Conservation (phyloP, 192 early-diverging fungal genomes). For the Martensiomyces pterosporus region DNA sequence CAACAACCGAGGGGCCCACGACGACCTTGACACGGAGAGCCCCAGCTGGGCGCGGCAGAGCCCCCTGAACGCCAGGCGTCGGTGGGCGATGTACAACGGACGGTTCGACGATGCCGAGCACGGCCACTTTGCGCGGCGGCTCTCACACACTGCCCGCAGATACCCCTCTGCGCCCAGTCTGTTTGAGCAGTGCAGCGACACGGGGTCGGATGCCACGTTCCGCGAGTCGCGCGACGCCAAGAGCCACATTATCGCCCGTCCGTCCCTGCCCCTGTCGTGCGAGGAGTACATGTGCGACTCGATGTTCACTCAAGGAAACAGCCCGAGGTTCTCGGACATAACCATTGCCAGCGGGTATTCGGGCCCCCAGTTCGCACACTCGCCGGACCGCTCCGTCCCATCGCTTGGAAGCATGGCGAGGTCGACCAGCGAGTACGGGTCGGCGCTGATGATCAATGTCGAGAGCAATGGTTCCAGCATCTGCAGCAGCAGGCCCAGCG, state of each 20-base stretch:
- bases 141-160: background rate
- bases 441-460: too few species aligned
- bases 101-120: background rate
- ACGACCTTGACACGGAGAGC: conserved; percentile 2
- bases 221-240: conserved; percentile 4
- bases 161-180: conserved; percentile 33
- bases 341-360: conserved; percentile 13
- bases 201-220: conserved; percentile 4
- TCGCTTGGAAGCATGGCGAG: conserved; percentile 13
- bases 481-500: too few species aligned
- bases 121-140: background rate
- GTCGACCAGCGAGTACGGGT: background rate
- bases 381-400: conserved; percentile 16
- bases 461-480: too few species aligned
- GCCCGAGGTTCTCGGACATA: conserved; percentile 18
- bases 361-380: conserved; percentile 11
- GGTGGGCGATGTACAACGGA: conserved; percentile 9
- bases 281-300: background rate
- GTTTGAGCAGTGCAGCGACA: conserved; percentile 4
- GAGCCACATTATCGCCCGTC: background rate
- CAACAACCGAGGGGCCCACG: background rate
- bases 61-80: too few species aligned
- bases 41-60: background rate
- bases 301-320: background rate
- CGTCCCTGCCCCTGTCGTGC: conserved; percentile 6